Evolutionary conservation across 805 yeast genomes (phyloP).

Genomic region (Ogataea naganishii): DNA sequence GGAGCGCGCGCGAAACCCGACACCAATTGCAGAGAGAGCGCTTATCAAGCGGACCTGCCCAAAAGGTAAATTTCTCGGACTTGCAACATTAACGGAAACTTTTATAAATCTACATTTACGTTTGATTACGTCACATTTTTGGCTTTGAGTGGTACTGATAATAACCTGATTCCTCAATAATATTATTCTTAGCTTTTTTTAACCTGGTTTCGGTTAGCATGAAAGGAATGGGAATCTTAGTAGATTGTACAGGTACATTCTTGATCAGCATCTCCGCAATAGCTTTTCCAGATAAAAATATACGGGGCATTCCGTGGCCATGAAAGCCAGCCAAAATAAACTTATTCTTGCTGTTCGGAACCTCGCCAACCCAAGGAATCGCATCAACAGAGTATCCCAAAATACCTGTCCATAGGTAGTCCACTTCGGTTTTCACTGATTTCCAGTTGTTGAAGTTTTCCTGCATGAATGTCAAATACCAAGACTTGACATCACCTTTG

Average conservation of each 20-base stretch:
- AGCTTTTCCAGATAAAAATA: slow-evolving; percentile 19
- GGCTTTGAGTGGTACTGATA: slow-evolving; percentile 5
- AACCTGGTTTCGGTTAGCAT: slow-evolving; percentile 7
- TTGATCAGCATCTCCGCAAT: slow-evolving; percentile 2
- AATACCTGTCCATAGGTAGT: slow-evolving; percentile 29
- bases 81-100: too few relatives aligned
- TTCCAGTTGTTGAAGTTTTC: slow-evolving; percentile 20
- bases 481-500: slow-evolving; percentile 8
- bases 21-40: too few relatives aligned
- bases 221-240: slow-evolving; percentile 7
- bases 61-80: too few relatives aligned
- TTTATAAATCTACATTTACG: too few relatives aligned
- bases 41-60: too few relatives aligned
- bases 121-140: slow-evolving; percentile 1
- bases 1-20: too few relatives aligned
- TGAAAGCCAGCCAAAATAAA: slow-evolving; percentile 31
- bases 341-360: slow-evolving; percentile 14
- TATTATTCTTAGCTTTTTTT: slow-evolving; percentile 5
- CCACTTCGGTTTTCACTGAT: slow-evolving; percentile 11
- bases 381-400: slow-evolving; percentile 29
- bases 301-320: slow-evolving; percentile 39
- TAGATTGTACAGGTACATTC: slow-evolving; percentile 2
- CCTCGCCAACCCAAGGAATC: slow-evolving; percentile 29
- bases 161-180: slow-evolving; percentile 9
- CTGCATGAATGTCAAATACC: slow-evolving; percentile 15